A percentile compares a stretch with the other conserved stretches of the same genome.
These are phyloP conservation scores for Pleurotus pulmonarius DNA, from an alignment of 768 basidiomycete species.

Conservation along the genomic window DNA sequence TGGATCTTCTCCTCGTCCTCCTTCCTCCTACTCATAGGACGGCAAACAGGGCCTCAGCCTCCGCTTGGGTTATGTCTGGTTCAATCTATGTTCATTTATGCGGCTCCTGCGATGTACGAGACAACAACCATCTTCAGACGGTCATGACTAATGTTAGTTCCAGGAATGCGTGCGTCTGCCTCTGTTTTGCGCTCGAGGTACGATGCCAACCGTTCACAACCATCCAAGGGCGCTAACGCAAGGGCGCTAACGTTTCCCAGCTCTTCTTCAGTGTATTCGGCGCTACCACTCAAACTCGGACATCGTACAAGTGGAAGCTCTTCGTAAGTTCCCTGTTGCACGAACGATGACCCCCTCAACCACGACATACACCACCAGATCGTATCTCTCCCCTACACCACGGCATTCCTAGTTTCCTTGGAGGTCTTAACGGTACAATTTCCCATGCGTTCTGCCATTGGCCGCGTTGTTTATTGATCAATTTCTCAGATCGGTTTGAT, in stretches of 20 bases:
- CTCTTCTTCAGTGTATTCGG: conserved; percentile 4
- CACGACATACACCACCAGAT: conserved; percentile 5
- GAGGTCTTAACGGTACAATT: conserved; percentile 8
- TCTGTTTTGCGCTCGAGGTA: conserved; percentile 14
- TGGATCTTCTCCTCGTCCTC: conserved; percentile 19
- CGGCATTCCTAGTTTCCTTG: conserved; percentile 2
- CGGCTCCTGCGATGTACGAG: conserved; percentile 18
- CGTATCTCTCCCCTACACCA: conserved; percentile 5
- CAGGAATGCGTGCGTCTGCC: conserved; percentile 10
- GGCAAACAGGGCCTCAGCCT: conserved; percentile 18
- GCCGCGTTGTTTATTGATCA: too few species aligned
- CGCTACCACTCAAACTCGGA: background rate
- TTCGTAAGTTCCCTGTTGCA: background rate
- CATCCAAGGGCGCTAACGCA: conserved; percentile 3
- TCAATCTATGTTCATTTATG: conserved; percentile 22
- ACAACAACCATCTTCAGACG: background rate
- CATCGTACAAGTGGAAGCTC: conserved; percentile 7
- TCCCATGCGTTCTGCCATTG: too few species aligned
- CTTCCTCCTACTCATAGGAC: conserved; percentile 18
- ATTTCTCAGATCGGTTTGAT: conserved; percentile 1
- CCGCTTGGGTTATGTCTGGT: conserved; percentile 20
- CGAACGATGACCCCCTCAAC: background rate
- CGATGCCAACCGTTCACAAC: background rate
- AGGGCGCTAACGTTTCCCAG: conserved; percentile 3
- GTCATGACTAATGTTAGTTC: background rate